Evolutionary conservation across 805 yeast species (phyloP), one percentile per base, ranked within the genome.

Genomic region (Candida mattraensis): DNA sequence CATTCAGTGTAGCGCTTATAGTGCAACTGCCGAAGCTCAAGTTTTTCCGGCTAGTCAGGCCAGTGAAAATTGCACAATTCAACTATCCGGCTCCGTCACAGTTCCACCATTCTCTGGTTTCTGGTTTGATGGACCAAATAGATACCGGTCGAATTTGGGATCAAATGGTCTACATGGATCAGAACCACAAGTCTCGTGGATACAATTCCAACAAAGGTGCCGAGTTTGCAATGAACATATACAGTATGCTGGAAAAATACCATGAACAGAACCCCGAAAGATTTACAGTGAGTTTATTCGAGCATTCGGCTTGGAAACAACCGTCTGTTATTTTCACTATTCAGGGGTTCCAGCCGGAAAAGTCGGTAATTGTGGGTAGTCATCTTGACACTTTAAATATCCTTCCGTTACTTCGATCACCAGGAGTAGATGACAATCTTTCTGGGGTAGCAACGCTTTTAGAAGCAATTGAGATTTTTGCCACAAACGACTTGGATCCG

Each of bases 381-480:
- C 98, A 91, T 63, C 85, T 83, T 54, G 98, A 91, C 57, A 83
- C 95, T 2, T 72, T 81, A 45, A 87, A 87, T 56, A 66, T 86
- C 37, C 47, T 85, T 27, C 69, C 85, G 38, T 44, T 78, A 13
- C 54, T 83, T 46, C 70, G 77, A 16, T 87, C 96, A 0, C 96
- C 96, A 2, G 98, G 98, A 3, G 97, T 96, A 3, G 98, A 91
- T 56, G 98, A 91, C 56, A 85, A 89, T 59, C 95, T 95, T 2
- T 78, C 89, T 3, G 98, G 97, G 7, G 82, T 89, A 4, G 79
- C 83, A 4, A 82, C 95, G 3, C 73, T 76, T 20, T 60, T 88
- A 36, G 95, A 88, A 58, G 78, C 88, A 1, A 71, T 88, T 50
- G 71, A 93, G 46, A 61, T 84, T 11, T 62, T 87, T 18, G 59